Evolutionary conservation across 805 yeast genomes (phyloP), one percentile per base, ranked within the genome.

Genomic region (Myxozyma sirexii): DNA sequence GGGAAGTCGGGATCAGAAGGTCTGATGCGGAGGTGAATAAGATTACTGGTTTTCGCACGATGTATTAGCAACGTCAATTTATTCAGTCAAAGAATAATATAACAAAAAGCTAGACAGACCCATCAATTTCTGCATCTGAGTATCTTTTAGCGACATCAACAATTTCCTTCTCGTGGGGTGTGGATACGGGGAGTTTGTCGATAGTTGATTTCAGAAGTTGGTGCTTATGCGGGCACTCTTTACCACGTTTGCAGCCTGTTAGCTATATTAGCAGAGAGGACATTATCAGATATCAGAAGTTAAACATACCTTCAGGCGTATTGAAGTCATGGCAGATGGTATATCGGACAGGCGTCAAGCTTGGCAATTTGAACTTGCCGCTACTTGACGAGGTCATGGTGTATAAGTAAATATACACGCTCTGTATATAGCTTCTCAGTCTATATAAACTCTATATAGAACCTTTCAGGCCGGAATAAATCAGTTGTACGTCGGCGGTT

Each of bases 1-100:
- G 91, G 87, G 68, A 88, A 87, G 46, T 86, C 87, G 0, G 91
- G 91, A 69, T 86, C 92, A 1, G 85, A 77, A 0, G 92, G 92
- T 27, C 24, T 26, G n/a, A 61, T 37, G 1, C 57, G 35, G 26
- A 56, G 6, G 17, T 56, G 48, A 12, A 60, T 43, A 15, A 33
- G 31, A 12, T 54, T 51, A 4, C 64, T n/a, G n/a, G n/a, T n/a
- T n/a, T n/a, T n/a, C n/a, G n/a, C n/a, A n/a, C n/a, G n/a, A n/a
- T n/a, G n/a, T n/a, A n/a, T n/a, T n/a, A n/a, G n/a, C n/a, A n/a
- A n/a, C n/a, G n/a, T n/a, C n/a, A n/a, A n/a, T n/a, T n/a, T n/a
- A n/a, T n/a, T n/a, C n/a, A n/a, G n/a, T n/a, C n/a, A n/a, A n/a
- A n/a, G n/a, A n/a, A n/a, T n/a, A n/a, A n/a, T n/a, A n/a, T n/a